Evolutionary conservation across 306 rosid genomes (phyloP), one percentile per base, ranked within the genome.

Genomic region (Leucaena leucocephala): DNA sequence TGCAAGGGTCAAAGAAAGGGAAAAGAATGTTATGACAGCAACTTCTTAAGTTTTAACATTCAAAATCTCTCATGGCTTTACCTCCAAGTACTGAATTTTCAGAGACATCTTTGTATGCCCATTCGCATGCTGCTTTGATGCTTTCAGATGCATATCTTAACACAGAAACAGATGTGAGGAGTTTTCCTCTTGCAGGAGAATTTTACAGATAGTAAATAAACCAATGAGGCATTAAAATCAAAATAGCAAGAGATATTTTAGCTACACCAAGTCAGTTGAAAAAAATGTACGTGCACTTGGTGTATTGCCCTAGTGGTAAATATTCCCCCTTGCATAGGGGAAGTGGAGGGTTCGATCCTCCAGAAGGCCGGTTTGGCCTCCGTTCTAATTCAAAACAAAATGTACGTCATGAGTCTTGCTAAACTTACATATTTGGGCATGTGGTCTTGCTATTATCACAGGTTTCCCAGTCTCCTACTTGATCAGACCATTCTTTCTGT

Each of bases 81-180:
- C 98, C 97, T 81, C 74, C 78, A 43, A 94, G 86, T 40, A 71
- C 83, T 76, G 95, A 86, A 58, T 84, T 89, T 78, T 92, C 89
- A 14, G 74, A 19, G 19, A 75, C 97, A 33, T 83, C 97, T 83
- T 77, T 79, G 81, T 94, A 91, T 68, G 97, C 97, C 92, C 87
- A 94, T 52, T 87, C 65, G 78, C 97, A 94, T 4, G 98, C 97
- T 67, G 89, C 91, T 80, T 86, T 2, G 54, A 80, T 82, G 57
- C 97, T 76, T 84, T 94, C 97, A 54, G 92, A 72, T 74, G 97
- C 98, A 76, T 92, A 92, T 82, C 98, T 94, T 76, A 80, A 79
- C 13, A n/a, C 27, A 27, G 27, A 27, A 27, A 27, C 27, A 27
- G 27, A 27, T 27, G 27, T 27, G 27, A 27, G 27, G 27, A 27